A percentile compares a stretch with the other conserved stretches of the same genome.
These are phyloP conservation scores for Oleoguttula mirabilis DNA, from an alignment of 495 filamentous ascomycete genomes.

Conservation along the genomic window DNA sequence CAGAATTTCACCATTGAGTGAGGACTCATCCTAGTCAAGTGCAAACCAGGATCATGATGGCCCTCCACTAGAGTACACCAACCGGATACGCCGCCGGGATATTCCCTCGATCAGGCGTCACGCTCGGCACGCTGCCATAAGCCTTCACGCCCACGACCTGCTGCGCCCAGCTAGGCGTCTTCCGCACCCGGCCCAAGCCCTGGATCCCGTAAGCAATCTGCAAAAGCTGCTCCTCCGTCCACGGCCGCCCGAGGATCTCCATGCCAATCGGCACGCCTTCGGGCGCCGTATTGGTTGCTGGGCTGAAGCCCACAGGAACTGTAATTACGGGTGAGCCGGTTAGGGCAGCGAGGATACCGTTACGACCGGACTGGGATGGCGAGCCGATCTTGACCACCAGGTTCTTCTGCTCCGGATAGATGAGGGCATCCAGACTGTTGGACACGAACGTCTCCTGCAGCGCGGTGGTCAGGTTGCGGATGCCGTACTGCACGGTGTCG, in stretches of 20 bases:
- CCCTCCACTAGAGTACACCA: too few relatives aligned
- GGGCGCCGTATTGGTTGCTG: slow-evolving; percentile 35
- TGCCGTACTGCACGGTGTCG: slow-evolving; percentile 29
- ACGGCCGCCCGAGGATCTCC: slow-evolving; percentile 48
- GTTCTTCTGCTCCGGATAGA: slow-evolving; percentile 56
- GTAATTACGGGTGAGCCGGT: slow-evolving; percentile 53
- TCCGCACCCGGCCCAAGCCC: slow-evolving; percentile 34
- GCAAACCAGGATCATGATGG: too few relatives aligned
- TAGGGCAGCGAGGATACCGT: slow-evolving; percentile 53
- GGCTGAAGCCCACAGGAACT: slow-evolving; percentile 42
- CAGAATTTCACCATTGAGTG: too few relatives aligned
- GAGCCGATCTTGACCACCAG: slow-evolving; percentile 47
- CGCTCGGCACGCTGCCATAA: slow-evolving; percentile 32
- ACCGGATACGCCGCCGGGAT: slow-evolving; percentile 36
- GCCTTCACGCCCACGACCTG: slow-evolving; percentile 25
- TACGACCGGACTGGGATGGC: slow-evolving; percentile 44
- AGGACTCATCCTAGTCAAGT: too few relatives aligned
- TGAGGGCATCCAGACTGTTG: slow-evolving; percentile 42
- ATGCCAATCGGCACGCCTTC: slow-evolving; percentile 50
- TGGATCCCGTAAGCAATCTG: slow-evolving; percentile 37
- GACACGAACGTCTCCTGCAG: slow-evolving; percentile 37
- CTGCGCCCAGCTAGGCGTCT: slow-evolving; percentile 34
- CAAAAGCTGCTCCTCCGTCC: slow-evolving; percentile 42
- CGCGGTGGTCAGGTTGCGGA: slow-evolving; percentile 36
- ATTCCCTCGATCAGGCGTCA: slow-evolving; percentile 31